Base-by-base conservation (phyloP, 352 stramenopile genomes). In the Globisporangium abappressorium region DNA sequence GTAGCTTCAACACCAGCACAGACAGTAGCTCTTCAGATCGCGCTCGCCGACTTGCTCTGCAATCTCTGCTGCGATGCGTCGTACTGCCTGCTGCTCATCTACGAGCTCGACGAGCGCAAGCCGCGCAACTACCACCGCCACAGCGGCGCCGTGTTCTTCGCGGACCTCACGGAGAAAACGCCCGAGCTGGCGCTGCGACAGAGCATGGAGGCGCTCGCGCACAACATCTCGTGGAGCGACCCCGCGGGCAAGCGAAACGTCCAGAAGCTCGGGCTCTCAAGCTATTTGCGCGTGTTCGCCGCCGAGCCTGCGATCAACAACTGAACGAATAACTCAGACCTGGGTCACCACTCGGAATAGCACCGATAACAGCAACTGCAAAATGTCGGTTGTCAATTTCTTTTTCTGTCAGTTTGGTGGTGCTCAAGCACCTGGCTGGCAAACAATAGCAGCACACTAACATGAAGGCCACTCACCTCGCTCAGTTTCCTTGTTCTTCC, bases 221-320 rank as follows among this genome's bases (percentile, higher is more conserved):
- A 92, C 64, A 93, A 93, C 61, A 70, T 94, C 12, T 84, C 85
- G 2, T 92, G 84, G 84, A 91, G 84, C 62, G 84, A 92, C 56
- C 76, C 81, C 15, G 73, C 76, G 2, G 78, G 79, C 33, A 94
- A 94, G 69, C 81, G 85, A 12, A 78, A 55, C 11, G 64, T 92
- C 24, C 85, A 94, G 53, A 92, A 94, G 70, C 67, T 94, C 9
- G 80, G 69, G 0, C 70, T 91, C 6, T 92, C 82, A 0, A 84
- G 76, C 57, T 94, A 79, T 65, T 80, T 92, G 75, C 59, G 75
- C 33, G 60, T 62, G 12, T 93, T 93, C 41, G 73, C 69, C 3
- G 49, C 77, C 4, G 74, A 82, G 38, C 68, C 70, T 38, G 79
- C 79, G 7, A 77, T 78, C 30, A 80, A 73, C 20, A 85, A 75